These are phyloP conservation scores for Bryoerythrophyllum caledonicum DNA, from an alignment of 225 moss, liverwort and hornwort genomes.

Conservation along the genomic window DNA sequence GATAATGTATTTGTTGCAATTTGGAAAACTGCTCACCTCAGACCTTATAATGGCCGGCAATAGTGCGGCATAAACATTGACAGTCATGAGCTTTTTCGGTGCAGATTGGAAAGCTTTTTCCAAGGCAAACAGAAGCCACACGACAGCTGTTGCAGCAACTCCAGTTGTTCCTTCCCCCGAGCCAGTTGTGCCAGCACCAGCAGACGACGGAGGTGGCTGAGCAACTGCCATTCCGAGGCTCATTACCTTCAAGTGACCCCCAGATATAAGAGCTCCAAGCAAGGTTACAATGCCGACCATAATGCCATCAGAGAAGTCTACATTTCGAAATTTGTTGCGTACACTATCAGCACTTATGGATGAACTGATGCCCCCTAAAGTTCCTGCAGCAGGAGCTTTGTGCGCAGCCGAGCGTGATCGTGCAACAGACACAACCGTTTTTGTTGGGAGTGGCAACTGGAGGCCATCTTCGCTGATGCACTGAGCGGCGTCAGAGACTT, in stretches of 20 bases:
- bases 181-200: slow-evolving; percentile 42
- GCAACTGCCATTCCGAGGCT: slow-evolving; percentile 69
- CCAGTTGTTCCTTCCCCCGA: slow-evolving; percentile 56
- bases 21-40: slow-evolving; percentile 62
- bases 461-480: slow-evolving; percentile 14
- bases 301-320: slow-evolving; percentile 79
- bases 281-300: slow-evolving; percentile 85
- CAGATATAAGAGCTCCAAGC: slow-evolving; percentile 77
- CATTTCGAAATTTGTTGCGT: slow-evolving; percentile 88
- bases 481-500: slow-evolving; percentile 12
- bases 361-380: slow-evolving; percentile 78
- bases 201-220: slow-evolving; percentile 39
- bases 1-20: slow-evolving; percentile 9
- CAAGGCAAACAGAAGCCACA: slow-evolving; percentile 89
- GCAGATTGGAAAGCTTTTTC: slow-evolving; percentile 81
- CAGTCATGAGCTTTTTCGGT: slow-evolving; percentile 74
- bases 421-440: slow-evolving; percentile 44
- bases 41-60: slow-evolving; percentile 78
- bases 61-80: slow-evolving; percentile 83
- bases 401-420: slow-evolving; percentile 46
- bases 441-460: slow-evolving; percentile 42
- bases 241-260: slow-evolving; percentile 75
- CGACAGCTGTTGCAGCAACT: slow-evolving; percentile 63
- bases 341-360: slow-evolving; percentile 88
- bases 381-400: slow-evolving; percentile 62